Evolutionary conservation across 2,329 filamentous ascomycete genomes (phyloP).

Genomic region (Ceratocystis diversiconidia): DNA sequence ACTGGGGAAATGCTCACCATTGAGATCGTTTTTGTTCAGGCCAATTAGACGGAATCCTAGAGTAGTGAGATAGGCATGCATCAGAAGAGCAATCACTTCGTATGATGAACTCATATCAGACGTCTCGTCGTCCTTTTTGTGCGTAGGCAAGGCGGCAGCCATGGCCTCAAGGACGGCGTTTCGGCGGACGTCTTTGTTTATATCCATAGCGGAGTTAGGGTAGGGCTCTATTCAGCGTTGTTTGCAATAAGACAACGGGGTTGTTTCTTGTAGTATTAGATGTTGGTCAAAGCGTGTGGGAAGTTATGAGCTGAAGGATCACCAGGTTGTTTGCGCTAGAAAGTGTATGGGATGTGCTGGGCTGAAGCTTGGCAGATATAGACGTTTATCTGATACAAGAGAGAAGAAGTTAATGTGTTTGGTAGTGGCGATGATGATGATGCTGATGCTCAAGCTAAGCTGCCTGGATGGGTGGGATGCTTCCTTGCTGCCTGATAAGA

Average conservation of each 20-base stretch:
- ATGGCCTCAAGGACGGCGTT: slow-evolving; percentile 40
- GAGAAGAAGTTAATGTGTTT: too few relatives aligned
- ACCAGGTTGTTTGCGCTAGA: too few relatives aligned
- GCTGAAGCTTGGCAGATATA: too few relatives aligned
- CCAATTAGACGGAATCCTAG: slow-evolving; percentile 71
- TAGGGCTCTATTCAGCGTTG: neutral
- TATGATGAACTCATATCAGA: slow-evolving; percentile 55
- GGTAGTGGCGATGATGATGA: too few relatives aligned
- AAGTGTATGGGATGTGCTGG: too few relatives aligned
- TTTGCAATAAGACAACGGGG: too few relatives aligned
- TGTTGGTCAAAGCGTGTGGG: too few relatives aligned
- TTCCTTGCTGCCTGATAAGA: neutral
- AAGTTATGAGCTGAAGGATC: too few relatives aligned
- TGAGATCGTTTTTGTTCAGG: slow-evolving; percentile 66
- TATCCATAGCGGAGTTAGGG: slow-evolving; percentile 3
- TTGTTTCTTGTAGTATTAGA: too few relatives aligned
- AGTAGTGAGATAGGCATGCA: slow-evolving; percentile 68
- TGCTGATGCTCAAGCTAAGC: too few relatives aligned
- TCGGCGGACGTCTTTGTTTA: slow-evolving; percentile 29
- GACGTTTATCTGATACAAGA: too few relatives aligned
- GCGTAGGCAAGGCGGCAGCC: slow-evolving; percentile 45
- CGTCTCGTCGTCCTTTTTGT: slow-evolving; percentile 37
- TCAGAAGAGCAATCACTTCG: slow-evolving; percentile 71
- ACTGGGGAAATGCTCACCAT: slow-evolving; percentile 34
- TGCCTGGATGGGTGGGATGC: too few relatives aligned